phyloP scores from a whole-genome alignment of 306 rosid genomes.

The Fragaria iinumae region DNA sequence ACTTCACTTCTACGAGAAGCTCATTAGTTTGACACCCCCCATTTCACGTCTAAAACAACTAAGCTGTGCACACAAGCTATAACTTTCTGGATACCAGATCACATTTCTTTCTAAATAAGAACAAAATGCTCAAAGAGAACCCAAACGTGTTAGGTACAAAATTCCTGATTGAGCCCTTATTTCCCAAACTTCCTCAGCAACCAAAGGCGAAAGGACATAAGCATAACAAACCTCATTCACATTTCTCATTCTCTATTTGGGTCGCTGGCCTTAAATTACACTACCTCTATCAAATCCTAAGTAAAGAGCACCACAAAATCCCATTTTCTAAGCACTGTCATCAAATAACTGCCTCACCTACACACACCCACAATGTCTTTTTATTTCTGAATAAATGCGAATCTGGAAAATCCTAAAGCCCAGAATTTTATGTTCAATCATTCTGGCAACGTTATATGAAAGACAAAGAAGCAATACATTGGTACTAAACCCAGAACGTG shows the following conservation, averaged over 20 bases:
- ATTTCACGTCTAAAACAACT: background rate
- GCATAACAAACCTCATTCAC: background rate
- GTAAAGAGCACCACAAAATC: background rate
- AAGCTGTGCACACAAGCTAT: background rate
- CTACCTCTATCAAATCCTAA: background rate
- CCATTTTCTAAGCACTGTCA: background rate
- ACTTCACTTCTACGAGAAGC: background rate
- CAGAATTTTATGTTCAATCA: background rate
- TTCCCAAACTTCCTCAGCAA: slow-evolving; percentile 5
- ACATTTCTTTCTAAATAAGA: background rate
- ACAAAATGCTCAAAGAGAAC: background rate
- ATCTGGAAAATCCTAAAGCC: background rate
- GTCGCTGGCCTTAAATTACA: background rate
- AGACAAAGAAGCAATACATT: too few relatives aligned
- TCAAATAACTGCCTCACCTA: background rate
- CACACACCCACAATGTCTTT: background rate
- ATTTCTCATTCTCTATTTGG: background rate
- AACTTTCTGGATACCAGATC: background rate
- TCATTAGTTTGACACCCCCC: background rate
- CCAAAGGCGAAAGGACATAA: background rate
- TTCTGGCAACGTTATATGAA: background rate
- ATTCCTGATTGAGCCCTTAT: background rate
- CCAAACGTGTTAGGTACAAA: background rate
- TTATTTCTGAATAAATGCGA: background rate
- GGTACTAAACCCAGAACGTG: background rate